Conservation (phyloP, 164 flowering plant genomes). For the Stephania japonica region DNA sequence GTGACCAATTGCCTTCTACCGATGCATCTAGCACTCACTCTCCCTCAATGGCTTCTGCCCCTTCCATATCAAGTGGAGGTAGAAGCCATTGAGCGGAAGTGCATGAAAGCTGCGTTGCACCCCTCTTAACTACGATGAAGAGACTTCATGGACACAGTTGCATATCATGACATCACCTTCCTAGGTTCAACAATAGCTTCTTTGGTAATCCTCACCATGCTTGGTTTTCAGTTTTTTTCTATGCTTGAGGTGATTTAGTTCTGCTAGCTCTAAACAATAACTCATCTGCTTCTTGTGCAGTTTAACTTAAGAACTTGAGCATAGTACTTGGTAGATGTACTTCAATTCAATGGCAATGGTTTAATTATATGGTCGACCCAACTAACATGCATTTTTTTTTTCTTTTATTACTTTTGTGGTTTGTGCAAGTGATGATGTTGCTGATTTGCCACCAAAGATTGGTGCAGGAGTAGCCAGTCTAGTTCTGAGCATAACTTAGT, state of each 20-base stretch:
- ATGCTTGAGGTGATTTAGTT: neutral
- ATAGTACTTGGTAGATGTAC: neutral
- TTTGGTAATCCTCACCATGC: neutral
- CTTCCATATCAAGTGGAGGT: neutral
- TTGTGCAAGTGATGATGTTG: neutral
- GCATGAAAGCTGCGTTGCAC: neutral
- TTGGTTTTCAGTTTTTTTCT: neutral
- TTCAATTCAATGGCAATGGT: neutral
- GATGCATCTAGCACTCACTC: neutral
- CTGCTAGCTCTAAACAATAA: neutral
- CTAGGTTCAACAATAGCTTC: neutral
- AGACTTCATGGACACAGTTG: neutral
- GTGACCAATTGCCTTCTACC: neutral
- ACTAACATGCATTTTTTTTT: neutral
- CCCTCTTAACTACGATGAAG: neutral
- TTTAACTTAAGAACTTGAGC: neutral
- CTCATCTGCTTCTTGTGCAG: neutral
- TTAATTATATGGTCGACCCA: neutral
- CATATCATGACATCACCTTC: neutral
- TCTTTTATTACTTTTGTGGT: no score
- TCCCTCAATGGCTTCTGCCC: neutral
- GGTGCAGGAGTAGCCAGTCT: no score
- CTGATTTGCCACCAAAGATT: neutral
- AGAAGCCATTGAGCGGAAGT: neutral
- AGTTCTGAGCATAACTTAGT: neutral